Evolutionary conservation across 2,329 filamentous ascomycete genomes (phyloP).

Genomic region (Penicillium sp.): DNA sequence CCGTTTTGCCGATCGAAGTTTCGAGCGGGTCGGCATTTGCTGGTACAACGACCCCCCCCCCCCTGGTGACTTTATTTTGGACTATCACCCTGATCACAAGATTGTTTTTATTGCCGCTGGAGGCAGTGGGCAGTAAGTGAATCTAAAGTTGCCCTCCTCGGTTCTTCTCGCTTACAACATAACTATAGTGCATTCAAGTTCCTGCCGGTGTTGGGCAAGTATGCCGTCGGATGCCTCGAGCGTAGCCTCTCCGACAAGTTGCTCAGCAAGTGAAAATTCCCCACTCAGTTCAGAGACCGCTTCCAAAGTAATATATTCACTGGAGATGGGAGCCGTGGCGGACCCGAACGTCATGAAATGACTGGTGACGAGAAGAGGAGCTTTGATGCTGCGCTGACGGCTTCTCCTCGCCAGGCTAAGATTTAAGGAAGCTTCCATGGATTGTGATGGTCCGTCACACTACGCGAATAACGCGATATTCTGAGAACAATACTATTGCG

Average conservation of each 20-base stretch:
- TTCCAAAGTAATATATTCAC: conserved; percentile 17
- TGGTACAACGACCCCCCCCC: conserved; percentile 72
- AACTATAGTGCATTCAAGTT: conserved; percentile 61
- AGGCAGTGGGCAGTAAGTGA: conserved; percentile 31
- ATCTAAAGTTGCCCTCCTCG: no score
- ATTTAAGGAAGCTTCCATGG: conserved; percentile 8
- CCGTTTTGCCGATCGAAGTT: conserved; percentile 55
- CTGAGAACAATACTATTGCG: background rate
- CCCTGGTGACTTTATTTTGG: conserved; percentile 65
- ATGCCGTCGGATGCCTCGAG: conserved; percentile 55
- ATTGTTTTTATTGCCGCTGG: conserved; percentile 31
- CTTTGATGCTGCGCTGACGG: conserved; percentile 18
- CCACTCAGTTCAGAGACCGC: conserved; percentile 18
- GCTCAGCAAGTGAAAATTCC: conserved; percentile 57
- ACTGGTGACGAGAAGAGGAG: conserved; percentile 12
- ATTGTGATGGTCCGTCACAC: background rate
- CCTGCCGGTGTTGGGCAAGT: conserved; percentile 57
- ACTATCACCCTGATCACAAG: conserved; percentile 60
- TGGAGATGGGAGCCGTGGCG: conserved; percentile 34
- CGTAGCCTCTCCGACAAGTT: conserved; percentile 50
- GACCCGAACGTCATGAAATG: conserved; percentile 29
- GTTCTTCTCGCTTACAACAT: background rate
- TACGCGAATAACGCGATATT: background rate
- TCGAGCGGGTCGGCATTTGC: conserved; percentile 60
- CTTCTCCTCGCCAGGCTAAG: conserved; percentile 24